Evolutionary conservation across 768 basidiomycete genomes (phyloP), one percentile per base, ranked within the genome.

Genomic region (Suillus variegatus): DNA sequence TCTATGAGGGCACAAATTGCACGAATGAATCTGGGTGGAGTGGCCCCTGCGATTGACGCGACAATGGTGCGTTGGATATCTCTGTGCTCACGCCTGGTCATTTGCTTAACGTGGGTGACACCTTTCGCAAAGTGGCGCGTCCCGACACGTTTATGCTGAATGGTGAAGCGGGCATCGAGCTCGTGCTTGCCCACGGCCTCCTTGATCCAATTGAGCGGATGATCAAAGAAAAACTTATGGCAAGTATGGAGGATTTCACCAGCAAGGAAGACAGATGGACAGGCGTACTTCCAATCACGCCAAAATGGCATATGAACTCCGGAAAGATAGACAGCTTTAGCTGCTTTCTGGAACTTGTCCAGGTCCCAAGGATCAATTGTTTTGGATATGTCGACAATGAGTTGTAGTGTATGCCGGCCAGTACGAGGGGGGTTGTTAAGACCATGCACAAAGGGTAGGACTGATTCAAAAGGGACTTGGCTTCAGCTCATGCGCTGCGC

Each of bases 201-300:
- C 36, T 76, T 75, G 63, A 76, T 73, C 82, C 82, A 82, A 52
- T 77, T 77, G 4, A 70, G 67, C 46, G 76, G 75, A 62, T 82
- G 81, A 62, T 82, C 79, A 67, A 9, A 8, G 9, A 47, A 47
- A 47, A 47, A 47, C 10, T 47, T 47, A 4, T 10, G 4, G n/a
- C 46, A 71, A 78, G 78, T 76, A 64, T 82, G 81, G 1, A 82
- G 73, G 6, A 76, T 71, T 63, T 82, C 80, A 12, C 72, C 72
- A 4, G 78, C 76, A 10, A 81, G 69, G 63, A 79, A 79, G 7
- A 46, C 65, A 9, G 74, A 71, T 20, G 77, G 78, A 60, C 78
- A 70, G 3, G 76, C 71, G 14, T 77, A 66, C 9, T 68, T 58
- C 76, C 75, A 82, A 63, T 81, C 73, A 6, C 72, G 3, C 28